Base-by-base conservation (phyloP, 1,284 basidiomycete species). In the Cryptococcus amylolentus region DNA sequence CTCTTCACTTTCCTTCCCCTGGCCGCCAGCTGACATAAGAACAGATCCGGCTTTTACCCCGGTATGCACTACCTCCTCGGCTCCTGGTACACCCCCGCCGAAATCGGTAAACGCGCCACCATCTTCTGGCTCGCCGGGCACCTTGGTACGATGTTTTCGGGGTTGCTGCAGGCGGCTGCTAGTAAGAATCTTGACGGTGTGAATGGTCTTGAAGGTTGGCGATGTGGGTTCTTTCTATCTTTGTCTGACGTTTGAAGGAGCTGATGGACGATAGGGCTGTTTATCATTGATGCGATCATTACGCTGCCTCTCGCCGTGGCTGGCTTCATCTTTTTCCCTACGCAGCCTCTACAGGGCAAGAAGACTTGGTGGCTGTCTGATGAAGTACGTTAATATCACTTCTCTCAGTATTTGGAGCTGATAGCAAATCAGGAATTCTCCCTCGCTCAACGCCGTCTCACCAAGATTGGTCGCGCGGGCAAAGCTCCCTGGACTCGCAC, bases 241-340 rank as follows among this genome's bases (percentile, higher is more conserved):
- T 7, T 5, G 4, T 2, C 7, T 6, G 12, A n/a, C 35, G n/a
- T 38, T 18, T 2, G 31, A 10, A 35, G 6, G 31, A 10, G 12
- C 26, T 41, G 23, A 44, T 20, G 10, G 28, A 1, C 37, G 10
- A 43, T 68, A 35, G 66, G 66, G 69, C 53, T 70, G 8, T 70
- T 71, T 58, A 71, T 71, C 60, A 67, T 72, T 47, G 70, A 76
- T 53, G 70, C 68, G 0, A 56, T 68, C 53, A 66, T 69, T 58
- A 75, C 71, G 8, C 56, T 73, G 3, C 73, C 73, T 8, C 68
- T 75, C 44, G 71, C 72, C 12, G 14, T 75, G 10, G 47, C 63
- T 2, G 69, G 72, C 2, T 71, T 58, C 55, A 39, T 65, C 40
- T 65, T 74, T 54, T 66, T 68, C 31, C 73, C 72, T 12, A 63